Percentiles rank a stretch among this genome's conserved stretches.
These are phyloP conservation scores for Ascochyta koolunga DNA, from an alignment of 2,329 filamentous ascomycete species.

Conservation along the genomic window DNA sequence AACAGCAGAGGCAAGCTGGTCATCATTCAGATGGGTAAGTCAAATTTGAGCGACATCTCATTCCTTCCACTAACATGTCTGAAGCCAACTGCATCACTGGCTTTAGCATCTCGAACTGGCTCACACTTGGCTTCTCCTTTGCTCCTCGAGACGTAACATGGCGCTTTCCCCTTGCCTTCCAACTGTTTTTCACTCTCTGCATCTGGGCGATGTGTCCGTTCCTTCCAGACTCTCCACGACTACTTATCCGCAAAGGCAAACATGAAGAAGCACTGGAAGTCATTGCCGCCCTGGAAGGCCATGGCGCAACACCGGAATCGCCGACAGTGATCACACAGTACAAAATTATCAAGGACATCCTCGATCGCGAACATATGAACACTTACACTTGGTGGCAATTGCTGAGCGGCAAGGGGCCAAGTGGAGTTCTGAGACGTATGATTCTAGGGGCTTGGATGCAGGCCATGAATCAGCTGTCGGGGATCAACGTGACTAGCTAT, in stretches of 20 bases:
- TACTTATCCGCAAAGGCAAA: conserved; percentile 59
- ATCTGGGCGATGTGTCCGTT: conserved; percentile 58
- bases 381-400: conserved; percentile 55
- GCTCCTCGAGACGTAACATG: conserved; percentile 44
- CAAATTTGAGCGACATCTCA: not conserved
- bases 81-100: conserved; percentile 51
- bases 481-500: conserved; percentile 46
- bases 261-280: conserved; percentile 52
- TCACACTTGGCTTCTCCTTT: conserved; percentile 53
- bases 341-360: conserved; percentile 48
- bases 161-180: conserved; percentile 61
- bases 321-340: conserved; percentile 43
- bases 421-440: conserved; percentile 52
- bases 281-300: conserved; percentile 47
- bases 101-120: conserved; percentile 53
- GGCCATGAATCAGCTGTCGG: conserved; percentile 52
- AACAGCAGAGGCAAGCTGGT: conserved; percentile 54
- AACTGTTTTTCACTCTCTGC: conserved; percentile 64
- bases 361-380: conserved; percentile 54
- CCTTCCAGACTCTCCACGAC: conserved; percentile 52
- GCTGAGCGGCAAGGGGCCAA: conserved; percentile 49
- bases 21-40: conserved; percentile 53
- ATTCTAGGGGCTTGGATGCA: conserved; percentile 55
- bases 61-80: not conserved
- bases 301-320: conserved; percentile 46